Percentiles rank a stretch among this genome's conserved stretches.
Conservation (phyloP, 2,329 filamentous ascomycete genomes). For the Alternaria arborescens region DNA sequence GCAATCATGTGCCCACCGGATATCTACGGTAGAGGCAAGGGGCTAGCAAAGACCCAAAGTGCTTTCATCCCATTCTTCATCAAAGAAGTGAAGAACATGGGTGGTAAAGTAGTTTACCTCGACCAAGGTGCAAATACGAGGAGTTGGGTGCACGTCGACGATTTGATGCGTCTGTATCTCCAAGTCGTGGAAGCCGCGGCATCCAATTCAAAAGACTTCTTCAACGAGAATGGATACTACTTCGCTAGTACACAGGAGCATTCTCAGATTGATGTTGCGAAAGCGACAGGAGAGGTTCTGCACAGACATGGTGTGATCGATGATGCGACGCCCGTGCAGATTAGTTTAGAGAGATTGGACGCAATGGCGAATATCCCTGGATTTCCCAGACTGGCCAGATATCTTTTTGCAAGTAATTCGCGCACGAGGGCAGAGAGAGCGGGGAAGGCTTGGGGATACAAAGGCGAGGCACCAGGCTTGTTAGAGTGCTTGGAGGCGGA, state of each 20-base stretch:
- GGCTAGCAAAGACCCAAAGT: slow-evolving; percentile 48
- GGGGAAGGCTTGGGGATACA: slow-evolving; percentile 64
- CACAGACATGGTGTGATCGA: slow-evolving; percentile 35
- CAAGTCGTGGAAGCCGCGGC: slow-evolving; percentile 64
- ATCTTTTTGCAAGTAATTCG: slow-evolving; percentile 61
- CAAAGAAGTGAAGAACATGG: slow-evolving; percentile 48
- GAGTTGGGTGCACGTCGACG: slow-evolving; percentile 66
- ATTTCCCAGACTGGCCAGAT: slow-evolving; percentile 39
- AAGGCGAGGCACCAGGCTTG: slow-evolving; percentile 48
- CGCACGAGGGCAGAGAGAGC: slow-evolving; percentile 63
- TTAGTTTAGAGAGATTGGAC: slow-evolving; percentile 40
- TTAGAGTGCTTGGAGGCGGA: slow-evolving; percentile 52
- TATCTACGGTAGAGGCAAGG: slow-evolving; percentile 68
- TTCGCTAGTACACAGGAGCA: slow-evolving; percentile 53
- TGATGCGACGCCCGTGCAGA: slow-evolving; percentile 29
- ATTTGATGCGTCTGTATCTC: slow-evolving; percentile 64
- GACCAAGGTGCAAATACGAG: slow-evolving; percentile 64
- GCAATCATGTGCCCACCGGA: slow-evolving; percentile 69
- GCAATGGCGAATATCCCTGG: slow-evolving; percentile 25
- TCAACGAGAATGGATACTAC: slow-evolving; percentile 63
- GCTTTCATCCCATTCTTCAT: slow-evolving; percentile 54
- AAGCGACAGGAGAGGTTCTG: slow-evolving; percentile 34
- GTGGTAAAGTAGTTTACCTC: slow-evolving; percentile 60
- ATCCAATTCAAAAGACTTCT: slow-evolving; percentile 56
- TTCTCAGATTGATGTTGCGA: slow-evolving; percentile 40